phyloP scores from a whole-genome alignment of 2,329 filamentous ascomycete genomes.

The Pestalotiopsis sp. region DNA sequence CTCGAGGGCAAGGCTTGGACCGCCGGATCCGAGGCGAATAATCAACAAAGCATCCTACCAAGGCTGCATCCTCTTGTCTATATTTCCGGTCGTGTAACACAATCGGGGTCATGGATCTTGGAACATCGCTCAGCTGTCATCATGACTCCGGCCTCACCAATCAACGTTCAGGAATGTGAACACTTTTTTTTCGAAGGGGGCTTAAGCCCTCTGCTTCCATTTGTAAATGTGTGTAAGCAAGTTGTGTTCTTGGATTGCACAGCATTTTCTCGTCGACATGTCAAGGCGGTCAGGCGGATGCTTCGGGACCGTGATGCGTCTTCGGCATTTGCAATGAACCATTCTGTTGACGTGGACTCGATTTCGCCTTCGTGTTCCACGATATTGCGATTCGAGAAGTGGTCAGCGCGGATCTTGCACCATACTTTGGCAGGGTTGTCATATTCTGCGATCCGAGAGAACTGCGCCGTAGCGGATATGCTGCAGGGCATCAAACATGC shows the following conservation, averaged over 20 bases:
- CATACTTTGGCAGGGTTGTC: too few species aligned
- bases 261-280: neutral
- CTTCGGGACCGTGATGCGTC: neutral
- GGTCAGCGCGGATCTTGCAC: too few species aligned
- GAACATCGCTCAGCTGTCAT: neutral
- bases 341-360: neutral
- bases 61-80: neutral
- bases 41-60: neutral
- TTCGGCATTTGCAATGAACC: neutral
- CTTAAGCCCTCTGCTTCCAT: neutral
- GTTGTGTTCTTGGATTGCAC: neutral
- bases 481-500: too few species aligned
- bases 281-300: neutral
- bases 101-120: neutral
- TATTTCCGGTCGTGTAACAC: neutral
- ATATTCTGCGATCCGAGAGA: too few species aligned
- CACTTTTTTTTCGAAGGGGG: neutral
- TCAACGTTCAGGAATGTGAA: neutral
- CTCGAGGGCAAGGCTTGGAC: neutral
- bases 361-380: neutral
- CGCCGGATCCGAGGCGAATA: neutral
- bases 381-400: too few species aligned
- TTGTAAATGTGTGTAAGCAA: neutral
- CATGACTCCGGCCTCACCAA: neutral
- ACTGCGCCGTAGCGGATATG: too few species aligned